These are phyloP conservation scores for Anastatica hierochuntica DNA, from an alignment of 345 rosid species.

Conservation along the genomic window DNA sequence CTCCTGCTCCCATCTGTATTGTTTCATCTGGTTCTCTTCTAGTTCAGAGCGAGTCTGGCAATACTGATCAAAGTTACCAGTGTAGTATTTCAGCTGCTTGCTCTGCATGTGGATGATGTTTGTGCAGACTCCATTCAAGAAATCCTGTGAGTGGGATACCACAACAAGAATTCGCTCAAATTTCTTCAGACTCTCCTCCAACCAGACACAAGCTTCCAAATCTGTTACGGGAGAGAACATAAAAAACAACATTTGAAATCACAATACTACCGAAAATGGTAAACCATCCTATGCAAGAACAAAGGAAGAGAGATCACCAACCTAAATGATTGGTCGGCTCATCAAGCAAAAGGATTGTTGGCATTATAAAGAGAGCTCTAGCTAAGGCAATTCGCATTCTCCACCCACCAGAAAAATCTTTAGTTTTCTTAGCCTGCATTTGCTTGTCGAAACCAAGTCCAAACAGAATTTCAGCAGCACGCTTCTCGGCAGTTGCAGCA, in stretches of 20 bases:
- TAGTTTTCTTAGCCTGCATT: constrained; percentile 89
- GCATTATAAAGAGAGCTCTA: constrained; percentile 87
- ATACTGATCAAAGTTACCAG: constrained; percentile 95
- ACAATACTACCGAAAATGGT: background rate
- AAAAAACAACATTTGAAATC: background rate
- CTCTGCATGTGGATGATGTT: constrained; percentile 97
- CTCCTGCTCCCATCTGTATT: constrained; percentile 99
- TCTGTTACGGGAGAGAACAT: constrained; percentile 38
- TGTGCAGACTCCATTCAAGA: constrained; percentile 93
- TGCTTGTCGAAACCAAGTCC: constrained; percentile 91
- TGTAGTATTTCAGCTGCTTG: constrained; percentile 63
- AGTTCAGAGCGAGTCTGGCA: constrained; percentile 89
- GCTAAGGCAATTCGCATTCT: constrained; percentile 99
- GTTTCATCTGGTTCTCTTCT: constrained; percentile 99
- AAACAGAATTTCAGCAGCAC: constrained; percentile 91
- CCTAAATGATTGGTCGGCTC: constrained; percentile 99
- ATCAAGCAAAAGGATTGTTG: constrained; percentile 88
- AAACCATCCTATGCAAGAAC: background rate
- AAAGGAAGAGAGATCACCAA: constrained; percentile 10
- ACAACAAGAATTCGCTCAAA: constrained; percentile 92
- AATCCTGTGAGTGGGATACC: constrained; percentile 95
- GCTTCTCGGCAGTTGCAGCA: constrained; percentile 96
- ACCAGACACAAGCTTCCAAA: constrained; percentile 98
- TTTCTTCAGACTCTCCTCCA: constrained; percentile 86
- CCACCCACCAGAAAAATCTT: constrained; percentile 99